Conservation (phyloP, 495 filamentous ascomycete genomes). For the Xylaria sp. region DNA sequence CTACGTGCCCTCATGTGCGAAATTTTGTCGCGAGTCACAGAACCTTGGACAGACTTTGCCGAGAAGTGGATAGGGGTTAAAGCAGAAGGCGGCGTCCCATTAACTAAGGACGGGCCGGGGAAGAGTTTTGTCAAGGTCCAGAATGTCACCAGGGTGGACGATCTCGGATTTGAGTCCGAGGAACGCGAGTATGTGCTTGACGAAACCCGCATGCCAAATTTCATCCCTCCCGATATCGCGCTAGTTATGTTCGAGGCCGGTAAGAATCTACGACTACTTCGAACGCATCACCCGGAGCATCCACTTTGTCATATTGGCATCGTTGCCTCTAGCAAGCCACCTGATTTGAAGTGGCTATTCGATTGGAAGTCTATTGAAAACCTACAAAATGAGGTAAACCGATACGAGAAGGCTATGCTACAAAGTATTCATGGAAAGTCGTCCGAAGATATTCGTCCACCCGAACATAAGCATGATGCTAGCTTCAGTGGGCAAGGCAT, state of each 20-base stretch:
- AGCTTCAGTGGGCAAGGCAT: conserved; percentile 18
- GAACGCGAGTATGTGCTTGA: conserved; percentile 66
- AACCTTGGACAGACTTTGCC: conserved; percentile 74
- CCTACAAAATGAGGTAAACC: conserved; percentile 64
- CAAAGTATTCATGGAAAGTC: conserved; percentile 29
- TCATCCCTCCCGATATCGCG: conserved; percentile 69
- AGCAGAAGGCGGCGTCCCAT: conserved; percentile 56
- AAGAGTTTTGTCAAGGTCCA: conserved; percentile 68
- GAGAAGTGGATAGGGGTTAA: conserved; percentile 81
- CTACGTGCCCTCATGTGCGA: conserved; percentile 69
- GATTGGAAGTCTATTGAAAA: conserved; percentile 75
- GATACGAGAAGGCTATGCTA: conserved; percentile 65
- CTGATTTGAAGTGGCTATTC: conserved; percentile 73
- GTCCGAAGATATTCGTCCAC: not conserved
- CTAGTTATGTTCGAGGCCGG: conserved; percentile 78
- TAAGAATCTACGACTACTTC: conserved; percentile 75
- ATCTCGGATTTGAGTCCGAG: conserved; percentile 57
- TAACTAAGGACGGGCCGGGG: conserved; percentile 53
- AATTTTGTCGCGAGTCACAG: conserved; percentile 67
- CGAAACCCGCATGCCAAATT: conserved; percentile 67
- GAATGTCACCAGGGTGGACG: conserved; percentile 61
- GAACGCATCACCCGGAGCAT: conserved; percentile 76
- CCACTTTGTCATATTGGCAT: conserved; percentile 65
- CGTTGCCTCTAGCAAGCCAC: conserved; percentile 54
- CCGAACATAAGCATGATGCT: not conserved